Conservation (phyloP, 495 filamentous ascomycete genomes). For the Platismatia glauca region DNA sequence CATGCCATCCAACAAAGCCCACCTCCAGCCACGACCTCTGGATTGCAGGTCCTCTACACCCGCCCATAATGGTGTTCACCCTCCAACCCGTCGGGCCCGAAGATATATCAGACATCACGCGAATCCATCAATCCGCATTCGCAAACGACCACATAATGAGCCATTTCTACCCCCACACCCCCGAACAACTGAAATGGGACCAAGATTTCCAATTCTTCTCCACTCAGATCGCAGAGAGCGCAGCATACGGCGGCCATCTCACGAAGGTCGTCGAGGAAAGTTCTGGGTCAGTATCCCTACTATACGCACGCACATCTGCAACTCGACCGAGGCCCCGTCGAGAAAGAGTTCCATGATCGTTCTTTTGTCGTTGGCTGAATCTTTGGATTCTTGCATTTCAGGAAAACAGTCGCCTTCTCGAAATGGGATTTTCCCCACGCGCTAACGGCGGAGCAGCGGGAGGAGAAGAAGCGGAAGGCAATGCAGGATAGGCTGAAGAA, state of each 20-base stretch:
- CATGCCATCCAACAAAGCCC: background rate
- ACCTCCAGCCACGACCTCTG: background rate
- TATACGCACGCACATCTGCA: background rate
- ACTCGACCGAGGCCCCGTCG: too few relatives aligned
- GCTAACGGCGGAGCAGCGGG: slow-evolving; percentile 16
- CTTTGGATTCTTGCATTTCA: background rate
- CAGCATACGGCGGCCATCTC: slow-evolving; percentile 7
- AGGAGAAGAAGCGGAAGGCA: slow-evolving; percentile 1
- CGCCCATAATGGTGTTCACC: slow-evolving; percentile 10
- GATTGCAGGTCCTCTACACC: background rate
- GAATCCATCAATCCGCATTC: slow-evolving; percentile 18
- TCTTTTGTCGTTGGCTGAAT: too few relatives aligned
- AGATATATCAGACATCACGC: slow-evolving; percentile 15
- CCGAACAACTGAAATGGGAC: slow-evolving; percentile 1
- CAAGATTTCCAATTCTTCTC: slow-evolving; percentile 10
- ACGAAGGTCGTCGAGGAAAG: slow-evolving; percentile 17
- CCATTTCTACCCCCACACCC: slow-evolving; percentile 10
- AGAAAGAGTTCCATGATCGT: too few relatives aligned
- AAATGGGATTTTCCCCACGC: slow-evolving; percentile 18
- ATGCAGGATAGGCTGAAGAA: background rate
- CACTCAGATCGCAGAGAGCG: slow-evolving; percentile 2
- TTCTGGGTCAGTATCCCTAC: slow-evolving; percentile 14
- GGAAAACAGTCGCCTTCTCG: slow-evolving; percentile 20
- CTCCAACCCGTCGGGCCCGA: slow-evolving; percentile 6
- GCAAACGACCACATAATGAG: slow-evolving; percentile 16